These are phyloP conservation scores for Serendipita sp. DNA, from an alignment of 768 basidiomycete species.

Conservation along the genomic window DNA sequence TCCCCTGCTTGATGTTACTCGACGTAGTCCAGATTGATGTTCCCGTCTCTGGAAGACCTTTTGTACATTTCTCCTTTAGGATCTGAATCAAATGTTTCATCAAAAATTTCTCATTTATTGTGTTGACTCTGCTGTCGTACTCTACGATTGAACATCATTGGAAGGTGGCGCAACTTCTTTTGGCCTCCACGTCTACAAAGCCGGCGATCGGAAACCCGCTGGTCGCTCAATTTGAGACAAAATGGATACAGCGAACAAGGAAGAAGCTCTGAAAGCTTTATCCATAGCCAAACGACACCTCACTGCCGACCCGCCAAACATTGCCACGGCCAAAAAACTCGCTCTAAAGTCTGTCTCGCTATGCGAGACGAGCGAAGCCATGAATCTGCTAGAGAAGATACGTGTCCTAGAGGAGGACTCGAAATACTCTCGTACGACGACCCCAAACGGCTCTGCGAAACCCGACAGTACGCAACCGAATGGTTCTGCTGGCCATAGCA, in stretches of 20 bases:
- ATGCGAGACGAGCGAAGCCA: slow-evolving; percentile 63
- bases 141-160: no score
- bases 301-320: slow-evolving; percentile 45
- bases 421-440: slow-evolving; percentile 16
- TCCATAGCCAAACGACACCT: slow-evolving; percentile 56
- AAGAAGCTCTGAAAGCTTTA: slow-evolving; percentile 75
- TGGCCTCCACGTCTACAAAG: neutral
- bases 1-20: no score
- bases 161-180: neutral
- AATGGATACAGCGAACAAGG: slow-evolving; percentile 41
- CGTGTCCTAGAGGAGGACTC: slow-evolving; percentile 31
- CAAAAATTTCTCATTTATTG: no score
- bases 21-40: no score
- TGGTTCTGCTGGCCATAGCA: slow-evolving; percentile 26
- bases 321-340: slow-evolving; percentile 70
- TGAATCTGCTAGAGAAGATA: slow-evolving; percentile 48
- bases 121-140: no score
- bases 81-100: no score
- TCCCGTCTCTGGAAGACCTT: no score
- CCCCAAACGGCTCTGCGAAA: slow-evolving; percentile 25
- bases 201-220: neutral
- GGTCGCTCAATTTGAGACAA: neutral
- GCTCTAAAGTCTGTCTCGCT: slow-evolving; percentile 74
- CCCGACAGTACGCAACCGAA: slow-evolving; percentile 23
- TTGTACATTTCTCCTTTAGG: no score